Conservation (phyloP, 257 asterid species). For the Ophiorrhiza pumila region DNA sequence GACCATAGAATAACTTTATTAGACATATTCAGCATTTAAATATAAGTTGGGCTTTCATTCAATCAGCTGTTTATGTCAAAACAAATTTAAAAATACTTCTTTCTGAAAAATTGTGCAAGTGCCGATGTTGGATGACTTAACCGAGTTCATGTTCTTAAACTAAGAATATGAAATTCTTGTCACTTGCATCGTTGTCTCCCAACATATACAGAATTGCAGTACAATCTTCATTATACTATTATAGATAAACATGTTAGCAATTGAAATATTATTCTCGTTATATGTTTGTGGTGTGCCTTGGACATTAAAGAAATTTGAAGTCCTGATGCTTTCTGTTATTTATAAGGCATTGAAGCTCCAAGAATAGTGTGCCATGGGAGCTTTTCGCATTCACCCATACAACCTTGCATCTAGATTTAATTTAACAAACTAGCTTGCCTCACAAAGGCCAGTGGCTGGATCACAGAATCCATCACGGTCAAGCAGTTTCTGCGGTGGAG, state of each 20-base stretch:
- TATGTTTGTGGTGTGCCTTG: background rate
- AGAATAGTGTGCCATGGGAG: background rate
- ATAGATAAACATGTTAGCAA: slow-evolving; percentile 2
- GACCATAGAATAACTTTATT: too few relatives aligned
- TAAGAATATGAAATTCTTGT: too few relatives aligned
- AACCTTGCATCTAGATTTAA: background rate
- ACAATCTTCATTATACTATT: background rate
- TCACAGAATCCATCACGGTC: slow-evolving; percentile 93
- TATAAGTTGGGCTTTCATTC: too few relatives aligned
- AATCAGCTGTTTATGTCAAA: too few relatives aligned
- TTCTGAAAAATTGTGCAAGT: too few relatives aligned
- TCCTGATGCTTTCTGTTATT: background rate
- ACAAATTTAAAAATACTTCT: too few relatives aligned
- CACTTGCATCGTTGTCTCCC: too few relatives aligned
- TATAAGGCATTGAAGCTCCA: background rate
- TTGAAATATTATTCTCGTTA: background rate
- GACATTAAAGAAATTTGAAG: background rate
- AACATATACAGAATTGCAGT: too few relatives aligned
- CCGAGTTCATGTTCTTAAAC: too few relatives aligned
- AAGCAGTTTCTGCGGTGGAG: slow-evolving; percentile 83
- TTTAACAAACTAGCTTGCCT: slow-evolving; percentile 38
- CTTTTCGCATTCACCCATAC: background rate
- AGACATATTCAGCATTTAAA: too few relatives aligned
- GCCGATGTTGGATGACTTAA: too few relatives aligned
- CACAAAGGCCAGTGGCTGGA: slow-evolving; percentile 76